Evolutionary conservation across 352 stramenopile species (phyloP).

Genomic region (Halophytophthora polymorphica): DNA sequence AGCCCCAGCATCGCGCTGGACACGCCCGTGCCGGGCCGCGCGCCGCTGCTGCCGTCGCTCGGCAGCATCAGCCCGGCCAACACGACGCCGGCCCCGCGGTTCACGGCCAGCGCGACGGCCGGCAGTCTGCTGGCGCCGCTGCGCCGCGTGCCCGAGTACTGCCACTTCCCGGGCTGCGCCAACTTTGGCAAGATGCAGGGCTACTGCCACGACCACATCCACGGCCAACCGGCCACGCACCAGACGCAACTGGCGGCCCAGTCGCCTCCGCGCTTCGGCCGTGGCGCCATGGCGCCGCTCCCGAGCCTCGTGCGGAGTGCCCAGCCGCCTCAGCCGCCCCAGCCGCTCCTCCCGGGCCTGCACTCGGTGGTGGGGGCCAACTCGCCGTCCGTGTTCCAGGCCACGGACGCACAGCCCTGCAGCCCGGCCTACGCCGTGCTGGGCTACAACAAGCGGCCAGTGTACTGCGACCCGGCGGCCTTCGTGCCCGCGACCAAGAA

Average conservation of each 20-base stretch:
- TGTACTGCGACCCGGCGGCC: conserved; percentile 20
- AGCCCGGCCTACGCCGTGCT: conserved; percentile 18
- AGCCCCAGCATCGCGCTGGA: conserved; percentile 22
- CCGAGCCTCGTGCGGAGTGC: conserved; percentile 15
- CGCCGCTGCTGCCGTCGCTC: conserved; percentile 33
- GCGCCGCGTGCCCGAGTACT: conserved; percentile 38
- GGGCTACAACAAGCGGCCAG: conserved; percentile 15
- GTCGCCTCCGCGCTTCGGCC: conserved; percentile 8
- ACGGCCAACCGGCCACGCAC: conserved; percentile 25
- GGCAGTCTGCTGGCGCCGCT: conserved; percentile 36
- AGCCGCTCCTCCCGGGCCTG: conserved; percentile 25
- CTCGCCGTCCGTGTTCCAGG: conserved; percentile 15
- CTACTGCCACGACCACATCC: conserved; percentile 60
- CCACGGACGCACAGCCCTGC: conserved; percentile 6
- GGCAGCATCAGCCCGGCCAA: conserved; percentile 49
- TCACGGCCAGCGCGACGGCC: conserved; percentile 14
- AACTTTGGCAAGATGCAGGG: conserved; percentile 72
- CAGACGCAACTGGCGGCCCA: too few relatives aligned
- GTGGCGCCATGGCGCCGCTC: conserved; percentile 10
- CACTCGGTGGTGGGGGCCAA: conserved; percentile 18
- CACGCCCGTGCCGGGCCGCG: conserved; percentile 19
- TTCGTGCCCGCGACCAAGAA: conserved; percentile 26
- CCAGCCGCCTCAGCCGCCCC: conserved; percentile 14
- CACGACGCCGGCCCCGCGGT: conserved; percentile 21
- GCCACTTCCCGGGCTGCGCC: conserved; percentile 44